Base-by-base conservation (phyloP, 192 early-diverging fungal species). In the Coemansia sp. region DNA sequence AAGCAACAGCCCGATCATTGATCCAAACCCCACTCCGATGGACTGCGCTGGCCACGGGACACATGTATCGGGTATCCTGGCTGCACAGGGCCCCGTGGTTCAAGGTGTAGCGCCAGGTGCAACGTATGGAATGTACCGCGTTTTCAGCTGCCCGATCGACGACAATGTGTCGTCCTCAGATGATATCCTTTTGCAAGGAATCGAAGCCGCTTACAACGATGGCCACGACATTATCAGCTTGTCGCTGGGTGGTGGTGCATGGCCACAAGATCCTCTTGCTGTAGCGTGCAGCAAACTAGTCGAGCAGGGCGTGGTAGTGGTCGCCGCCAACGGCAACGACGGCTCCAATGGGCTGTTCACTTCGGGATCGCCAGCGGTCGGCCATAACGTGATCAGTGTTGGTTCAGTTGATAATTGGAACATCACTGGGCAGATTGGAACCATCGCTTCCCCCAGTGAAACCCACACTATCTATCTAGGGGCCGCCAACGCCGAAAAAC, bases 281-380 rank as follows among this genome's bases (percentile, higher is more conserved):
- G 44, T 73, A 0, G 50, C 81, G 8, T 78, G 67, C 20, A 50
- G 80, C 36, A 60, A 46, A 1, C 27, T 88, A 3, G 59, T 67
- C 13, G 44, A 59, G 6, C 22, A 57, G 5, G 86, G 86, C 22
- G 56, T 82, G 19, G 52, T 84, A 25, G 79, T 92, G 10, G 72
- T 82, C 40, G 72, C 83, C 18, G 78, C 90, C 14, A 71, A 73
- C 27, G 93, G 93, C 14, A 95, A 95, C 75, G 78, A 84, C 25
- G 91, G 91, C 30, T 27, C 50, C 20, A 58, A 60, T 22, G 87
- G 87, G 0, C 22, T 86, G 1, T 81, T 68, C 46, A 78, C 79
- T 27, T 70, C 73, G 3, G 56, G 70, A 11, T 48, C 75, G 2
- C 84, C 84, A 4, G 74, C 78, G 1, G 44, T 79, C n/a, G 76